Conservation (phyloP, 1,284 basidiomycete genomes). For the Marasmius fiardii region DNA sequence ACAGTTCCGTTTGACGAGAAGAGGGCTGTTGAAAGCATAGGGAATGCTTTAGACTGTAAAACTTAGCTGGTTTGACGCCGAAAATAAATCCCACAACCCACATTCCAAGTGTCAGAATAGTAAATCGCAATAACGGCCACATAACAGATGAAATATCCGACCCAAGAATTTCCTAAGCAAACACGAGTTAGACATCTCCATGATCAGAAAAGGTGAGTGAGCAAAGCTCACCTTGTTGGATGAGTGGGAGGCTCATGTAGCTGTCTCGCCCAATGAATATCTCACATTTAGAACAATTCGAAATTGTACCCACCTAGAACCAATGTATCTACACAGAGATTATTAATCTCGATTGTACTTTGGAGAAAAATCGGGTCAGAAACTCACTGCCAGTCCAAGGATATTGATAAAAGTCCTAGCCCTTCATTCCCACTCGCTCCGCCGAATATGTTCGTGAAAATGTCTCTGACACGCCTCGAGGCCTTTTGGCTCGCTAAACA, state of each 20-base stretch:
- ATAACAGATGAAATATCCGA: conserved; percentile 53
- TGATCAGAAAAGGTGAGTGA: conserved; percentile 4
- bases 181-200: conserved; percentile 6
- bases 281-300: neutral
- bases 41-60: conserved; percentile 43
- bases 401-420: conserved; percentile 47
- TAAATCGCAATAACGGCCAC: conserved; percentile 52
- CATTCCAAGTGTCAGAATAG: conserved; percentile 59
- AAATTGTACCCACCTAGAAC: conserved; percentile 40
- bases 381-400: conserved; percentile 52
- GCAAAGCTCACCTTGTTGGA: conserved; percentile 43
- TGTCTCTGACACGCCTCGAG: conserved; percentile 34
- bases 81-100: conserved; percentile 28
- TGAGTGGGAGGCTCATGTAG: conserved; percentile 46
- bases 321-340: conserved; percentile 39
- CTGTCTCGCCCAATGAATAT: conserved; percentile 19
- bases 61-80: neutral
- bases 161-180: conserved; percentile 49
- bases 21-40: conserved; percentile 62
- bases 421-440: conserved; percentile 64
- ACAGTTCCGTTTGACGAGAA: conserved; percentile 26
- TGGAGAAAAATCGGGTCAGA: neutral
- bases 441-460: conserved; percentile 64
- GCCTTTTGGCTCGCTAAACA: conserved; percentile 53
- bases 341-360: neutral